Conservation (phyloP, 306 rosid species). For the Quillaja saponaria region DNA sequence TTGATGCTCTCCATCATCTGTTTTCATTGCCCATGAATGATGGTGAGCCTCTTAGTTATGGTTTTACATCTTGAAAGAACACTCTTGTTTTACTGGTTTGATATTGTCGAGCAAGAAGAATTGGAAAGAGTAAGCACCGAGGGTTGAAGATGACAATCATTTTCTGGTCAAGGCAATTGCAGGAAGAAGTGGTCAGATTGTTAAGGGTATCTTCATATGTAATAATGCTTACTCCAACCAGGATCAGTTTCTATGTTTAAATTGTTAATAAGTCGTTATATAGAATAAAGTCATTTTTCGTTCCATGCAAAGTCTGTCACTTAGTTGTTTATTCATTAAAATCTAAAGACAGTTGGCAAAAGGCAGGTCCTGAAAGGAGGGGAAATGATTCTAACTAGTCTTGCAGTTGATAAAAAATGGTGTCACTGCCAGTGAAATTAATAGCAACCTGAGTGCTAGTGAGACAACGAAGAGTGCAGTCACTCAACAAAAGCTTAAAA, state of each 20-base stretch:
- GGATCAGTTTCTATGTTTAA: conserved; percentile 39
- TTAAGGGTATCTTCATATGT: conserved; percentile 82
- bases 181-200: conserved; percentile 89
- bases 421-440: conserved; percentile 31
- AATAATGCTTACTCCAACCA: conserved; percentile 91
- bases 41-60: conserved; percentile 64
- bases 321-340: too few species aligned
- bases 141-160: conserved; percentile 73
- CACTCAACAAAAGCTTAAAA: too few species aligned
- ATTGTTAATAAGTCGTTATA: too few species aligned
- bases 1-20: conserved; percentile 62
- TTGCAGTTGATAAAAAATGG: conserved; percentile 38
- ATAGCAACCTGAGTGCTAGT: conserved; percentile 9
- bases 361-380: conserved; percentile 87
- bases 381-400: conserved; percentile 56
- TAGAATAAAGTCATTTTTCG: too few species aligned
- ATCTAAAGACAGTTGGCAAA: conserved; percentile 15
- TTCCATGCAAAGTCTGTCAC: too few species aligned
- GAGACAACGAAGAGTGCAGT: too few species aligned
- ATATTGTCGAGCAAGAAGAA: conserved; percentile 35
- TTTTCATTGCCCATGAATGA: conserved; percentile 75
- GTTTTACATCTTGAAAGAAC: conserved; percentile 65
- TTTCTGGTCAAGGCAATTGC: conserved; percentile 80
- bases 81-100: conserved; percentile 70
- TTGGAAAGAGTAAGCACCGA: conserved; percentile 95